Evolutionary conservation across 202 grass and related monocot species (phyloP).

Genomic region (Brachypodium distachyon): DNA sequence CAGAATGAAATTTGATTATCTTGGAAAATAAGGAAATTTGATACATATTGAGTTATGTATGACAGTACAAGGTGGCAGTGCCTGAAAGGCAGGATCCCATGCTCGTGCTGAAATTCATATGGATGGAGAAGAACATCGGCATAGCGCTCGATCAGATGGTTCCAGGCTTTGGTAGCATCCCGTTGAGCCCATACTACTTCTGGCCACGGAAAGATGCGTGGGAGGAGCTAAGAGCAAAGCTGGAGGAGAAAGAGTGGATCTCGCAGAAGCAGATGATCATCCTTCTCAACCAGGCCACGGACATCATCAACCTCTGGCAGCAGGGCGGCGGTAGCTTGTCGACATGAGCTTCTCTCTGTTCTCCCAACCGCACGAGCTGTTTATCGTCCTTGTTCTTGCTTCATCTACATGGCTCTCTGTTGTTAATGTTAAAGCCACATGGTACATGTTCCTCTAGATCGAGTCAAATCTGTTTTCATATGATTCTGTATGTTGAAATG

Average conservation of each 20-base stretch:
- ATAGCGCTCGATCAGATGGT: constrained; percentile 62
- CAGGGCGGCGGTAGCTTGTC: constrained; percentile 72
- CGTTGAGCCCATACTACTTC: constrained; percentile 84
- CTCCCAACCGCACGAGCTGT: not conserved
- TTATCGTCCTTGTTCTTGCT: not conserved
- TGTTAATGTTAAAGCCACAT: constrained; percentile 9
- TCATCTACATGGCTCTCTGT: not conserved
- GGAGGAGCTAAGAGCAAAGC: constrained; percentile 83
- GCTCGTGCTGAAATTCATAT: constrained; percentile 82
- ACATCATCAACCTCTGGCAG: constrained; percentile 99
- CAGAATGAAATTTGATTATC: not conserved
- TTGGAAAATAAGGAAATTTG: constrained; percentile 15
- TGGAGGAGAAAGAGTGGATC: constrained; percentile 92
- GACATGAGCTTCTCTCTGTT: not conserved
- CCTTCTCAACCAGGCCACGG: constrained; percentile 94
- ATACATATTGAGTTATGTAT: not conserved
- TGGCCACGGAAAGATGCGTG: constrained; percentile 90
- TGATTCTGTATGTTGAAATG: constrained; percentile 12
- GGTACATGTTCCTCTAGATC: constrained; percentile 24
- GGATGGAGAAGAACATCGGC: constrained; percentile 99
- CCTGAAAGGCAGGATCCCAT: constrained; percentile 34
- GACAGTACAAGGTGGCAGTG: constrained; percentile 41
- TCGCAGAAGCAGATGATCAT: constrained; percentile 96
- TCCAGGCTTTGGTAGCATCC: constrained; percentile 53
- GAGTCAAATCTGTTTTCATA: not conserved